Conservation (phyloP, 2,329 filamentous ascomycete species). For the Periconia digitata region DNA sequence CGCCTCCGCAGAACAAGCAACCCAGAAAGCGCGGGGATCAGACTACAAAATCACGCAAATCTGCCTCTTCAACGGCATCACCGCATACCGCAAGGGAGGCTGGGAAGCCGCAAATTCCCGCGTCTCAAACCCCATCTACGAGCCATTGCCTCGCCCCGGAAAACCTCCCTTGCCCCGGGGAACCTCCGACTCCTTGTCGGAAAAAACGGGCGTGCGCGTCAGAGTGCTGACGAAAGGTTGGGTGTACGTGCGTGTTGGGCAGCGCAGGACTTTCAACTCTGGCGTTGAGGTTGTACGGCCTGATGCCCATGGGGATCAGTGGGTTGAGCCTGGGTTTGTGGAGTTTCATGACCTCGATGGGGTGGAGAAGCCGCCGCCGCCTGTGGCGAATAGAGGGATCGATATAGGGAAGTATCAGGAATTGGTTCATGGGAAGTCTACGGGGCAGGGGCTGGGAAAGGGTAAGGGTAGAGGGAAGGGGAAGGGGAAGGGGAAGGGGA, state of each 20-base stretch:
- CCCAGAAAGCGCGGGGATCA: no score
- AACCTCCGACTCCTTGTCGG: background rate
- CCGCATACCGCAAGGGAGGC: slow-evolving; percentile 27
- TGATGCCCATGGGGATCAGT: slow-evolving; percentile 22
- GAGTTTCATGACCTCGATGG: slow-evolving; percentile 26
- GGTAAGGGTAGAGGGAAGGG: no score
- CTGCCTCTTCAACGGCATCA: slow-evolving; percentile 20
- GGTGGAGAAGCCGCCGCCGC: slow-evolving; percentile 10
- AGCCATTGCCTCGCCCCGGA: background rate
- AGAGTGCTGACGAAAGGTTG: slow-evolving; percentile 21
- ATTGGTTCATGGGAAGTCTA: no score
- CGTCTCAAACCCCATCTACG: background rate
- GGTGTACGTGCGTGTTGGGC: slow-evolving; percentile 32
- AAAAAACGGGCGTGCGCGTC: slow-evolving; percentile 7
- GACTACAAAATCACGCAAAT: slow-evolving; percentile 25
- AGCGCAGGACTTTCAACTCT: slow-evolving; percentile 10
- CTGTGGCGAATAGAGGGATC: background rate
- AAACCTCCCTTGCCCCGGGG: background rate
- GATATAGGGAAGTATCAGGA: no score
- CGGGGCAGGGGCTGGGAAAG: no score
- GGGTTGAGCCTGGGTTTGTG: slow-evolving; percentile 25
- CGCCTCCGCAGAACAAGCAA: no score
- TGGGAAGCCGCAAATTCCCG: slow-evolving; percentile 20
- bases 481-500: no score
- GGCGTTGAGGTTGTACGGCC: slow-evolving; percentile 3